Conservation (phyloP, 2,329 filamentous ascomycete species). For the Ophiostoma australiae region DNA sequence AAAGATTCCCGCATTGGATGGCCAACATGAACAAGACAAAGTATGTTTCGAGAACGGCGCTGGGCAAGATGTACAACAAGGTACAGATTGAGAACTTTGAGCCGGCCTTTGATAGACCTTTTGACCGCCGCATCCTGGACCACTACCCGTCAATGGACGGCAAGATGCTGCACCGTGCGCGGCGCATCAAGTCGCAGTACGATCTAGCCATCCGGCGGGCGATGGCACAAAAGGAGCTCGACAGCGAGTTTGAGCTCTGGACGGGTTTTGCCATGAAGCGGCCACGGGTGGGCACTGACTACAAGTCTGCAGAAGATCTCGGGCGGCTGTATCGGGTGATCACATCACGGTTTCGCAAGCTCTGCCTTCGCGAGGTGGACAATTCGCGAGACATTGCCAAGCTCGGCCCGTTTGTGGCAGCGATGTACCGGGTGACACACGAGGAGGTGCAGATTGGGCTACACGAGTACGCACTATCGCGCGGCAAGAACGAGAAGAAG, state of each 20-base stretch:
- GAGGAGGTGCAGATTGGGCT: constrained; percentile 61
- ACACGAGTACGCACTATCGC: constrained; percentile 38
- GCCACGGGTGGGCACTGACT: constrained; percentile 67
- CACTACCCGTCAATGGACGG: constrained; percentile 47
- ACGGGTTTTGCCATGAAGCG: constrained; percentile 76
- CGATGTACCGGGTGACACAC: constrained; percentile 81
- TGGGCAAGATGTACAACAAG: constrained; percentile 79
- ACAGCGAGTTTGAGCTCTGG: constrained; percentile 89
- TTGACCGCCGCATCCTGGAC: constrained; percentile 69
- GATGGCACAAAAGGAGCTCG: constrained; percentile 78
- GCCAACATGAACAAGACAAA: constrained; percentile 55
- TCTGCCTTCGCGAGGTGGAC: constrained; percentile 62
- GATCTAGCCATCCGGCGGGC: constrained; percentile 71
- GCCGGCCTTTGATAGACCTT: constrained; percentile 65
- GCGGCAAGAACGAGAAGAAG: constrained; percentile 30
- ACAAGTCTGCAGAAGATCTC: constrained; percentile 82
- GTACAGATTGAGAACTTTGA: constrained; percentile 63
- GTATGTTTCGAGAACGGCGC: constrained; percentile 65
- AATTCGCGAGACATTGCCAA: constrained; percentile 49
- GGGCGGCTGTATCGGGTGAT: constrained; percentile 62
- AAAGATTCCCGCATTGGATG: constrained; percentile 80
- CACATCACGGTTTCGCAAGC: constrained; percentile 61
- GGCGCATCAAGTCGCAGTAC: constrained; percentile 68
- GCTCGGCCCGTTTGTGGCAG: constrained; percentile 69
- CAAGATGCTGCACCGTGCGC: constrained; percentile 54